A percentile compares a stretch with the other conserved stretches of the same genome.
These are phyloP conservation scores for Novakomyces olei DNA, from an alignment of 805 yeast species.

Conservation along the genomic window DNA sequence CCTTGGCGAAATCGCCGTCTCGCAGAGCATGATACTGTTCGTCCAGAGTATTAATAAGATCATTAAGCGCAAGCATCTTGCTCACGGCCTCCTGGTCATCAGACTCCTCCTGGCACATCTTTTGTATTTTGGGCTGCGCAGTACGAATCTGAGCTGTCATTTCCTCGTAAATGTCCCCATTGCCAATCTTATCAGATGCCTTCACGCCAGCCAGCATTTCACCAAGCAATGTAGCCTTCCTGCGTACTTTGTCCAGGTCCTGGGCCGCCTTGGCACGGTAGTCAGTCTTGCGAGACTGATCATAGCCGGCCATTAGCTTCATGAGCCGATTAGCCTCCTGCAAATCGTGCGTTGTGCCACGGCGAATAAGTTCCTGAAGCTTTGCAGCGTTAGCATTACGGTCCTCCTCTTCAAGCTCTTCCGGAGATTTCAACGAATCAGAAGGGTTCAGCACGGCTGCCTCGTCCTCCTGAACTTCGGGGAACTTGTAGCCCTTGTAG, in stretches of 20 bases:
- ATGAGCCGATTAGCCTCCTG: constrained; percentile 89
- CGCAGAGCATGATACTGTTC: constrained; percentile 44
- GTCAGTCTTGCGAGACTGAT: constrained; percentile 53
- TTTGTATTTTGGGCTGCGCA: constrained; percentile 69
- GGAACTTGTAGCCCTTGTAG: constrained; percentile 83
- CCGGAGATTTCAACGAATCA: constrained; percentile 37
- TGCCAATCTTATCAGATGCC: constrained; percentile 17
- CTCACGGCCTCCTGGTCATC: constrained; percentile 42
- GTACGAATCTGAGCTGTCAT: constrained; percentile 56
- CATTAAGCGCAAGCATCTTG: constrained; percentile 48
- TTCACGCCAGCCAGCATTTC: constrained; percentile 45
- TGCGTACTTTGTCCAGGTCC: constrained; percentile 60
- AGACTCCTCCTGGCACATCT: constrained; percentile 60
- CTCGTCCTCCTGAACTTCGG: constrained; percentile 74
- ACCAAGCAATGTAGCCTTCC: constrained; percentile 67
- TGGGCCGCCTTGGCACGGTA: constrained; percentile 60
- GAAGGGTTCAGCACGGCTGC: constrained; percentile 82
- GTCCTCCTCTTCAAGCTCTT: constrained; percentile 82
- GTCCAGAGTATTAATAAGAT: constrained; percentile 45
- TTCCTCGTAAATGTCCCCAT: constrained; percentile 57
- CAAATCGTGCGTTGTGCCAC: constrained; percentile 88
- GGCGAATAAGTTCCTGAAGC: constrained; percentile 78
- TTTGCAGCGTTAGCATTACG: constrained; percentile 83
- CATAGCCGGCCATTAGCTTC: constrained; percentile 97
- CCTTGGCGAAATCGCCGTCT: constrained; percentile 7